Conservation (phyloP, 208 protist species). For the Naegleria gruberi region DNA sequence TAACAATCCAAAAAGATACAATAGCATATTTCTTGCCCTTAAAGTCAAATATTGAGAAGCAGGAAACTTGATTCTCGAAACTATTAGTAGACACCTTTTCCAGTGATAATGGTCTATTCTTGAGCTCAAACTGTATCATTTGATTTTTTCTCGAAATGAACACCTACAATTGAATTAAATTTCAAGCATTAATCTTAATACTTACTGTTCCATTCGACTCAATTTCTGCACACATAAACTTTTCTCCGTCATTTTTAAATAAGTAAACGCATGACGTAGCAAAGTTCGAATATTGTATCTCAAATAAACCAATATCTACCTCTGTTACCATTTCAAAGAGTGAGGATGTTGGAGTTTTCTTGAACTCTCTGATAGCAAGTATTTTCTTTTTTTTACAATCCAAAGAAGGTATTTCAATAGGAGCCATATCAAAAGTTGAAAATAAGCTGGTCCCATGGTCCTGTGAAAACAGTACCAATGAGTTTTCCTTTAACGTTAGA, state of each 20-base stretch:
- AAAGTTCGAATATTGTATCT: neutral
- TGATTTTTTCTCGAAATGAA: neutral
- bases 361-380: neutral
- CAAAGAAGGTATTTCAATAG: neutral
- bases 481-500: neutral
- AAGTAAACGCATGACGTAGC: neutral
- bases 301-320: neutral
- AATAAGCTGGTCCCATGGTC: neutral
- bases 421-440: neutral
- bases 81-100: neutral
- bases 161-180: neutral
- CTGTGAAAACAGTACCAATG: neutral
- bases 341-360: neutral
- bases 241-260: neutral
- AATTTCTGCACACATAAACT: neutral
- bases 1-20: neutral
- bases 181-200: neutral
- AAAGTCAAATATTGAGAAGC: neutral
- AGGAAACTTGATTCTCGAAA: neutral
- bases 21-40: neutral
- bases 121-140: neutral
- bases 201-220: neutral
- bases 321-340: neutral
- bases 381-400: neutral
- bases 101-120: neutral